These are phyloP conservation scores for Phlebiopsis gigantea DNA, from an alignment of 768 basidiomycete genomes.

Conservation along the genomic window DNA sequence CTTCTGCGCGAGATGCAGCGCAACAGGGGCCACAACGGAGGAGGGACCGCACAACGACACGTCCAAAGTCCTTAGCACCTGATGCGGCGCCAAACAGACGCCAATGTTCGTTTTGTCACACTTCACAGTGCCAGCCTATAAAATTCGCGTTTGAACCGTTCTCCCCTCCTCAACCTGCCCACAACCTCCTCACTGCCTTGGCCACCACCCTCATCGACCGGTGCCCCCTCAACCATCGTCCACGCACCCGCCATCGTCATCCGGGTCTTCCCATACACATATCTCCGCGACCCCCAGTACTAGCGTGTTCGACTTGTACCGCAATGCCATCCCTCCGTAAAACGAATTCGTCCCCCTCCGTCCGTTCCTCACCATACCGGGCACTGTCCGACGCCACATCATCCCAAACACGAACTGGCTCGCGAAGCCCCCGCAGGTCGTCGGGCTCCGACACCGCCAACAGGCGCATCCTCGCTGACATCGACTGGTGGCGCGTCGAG, in stretches of 20 bases:
- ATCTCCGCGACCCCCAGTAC: conserved; percentile 28
- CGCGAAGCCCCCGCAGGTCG: conserved; percentile 46
- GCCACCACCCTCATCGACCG: conserved; percentile 9
- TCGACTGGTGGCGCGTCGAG: conserved; percentile 83
- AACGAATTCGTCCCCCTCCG: conserved; percentile 62
- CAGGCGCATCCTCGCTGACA: conserved; percentile 76
- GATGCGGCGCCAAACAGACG: conserved; percentile 12
- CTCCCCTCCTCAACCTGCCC: conserved; percentile 9
- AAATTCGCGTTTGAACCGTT: conserved; percentile 12
- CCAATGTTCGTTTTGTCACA: conserved; percentile 14
- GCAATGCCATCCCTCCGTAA: conserved; percentile 81
- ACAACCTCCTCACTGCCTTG: conserved; percentile 13
- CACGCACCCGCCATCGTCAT: conserved; percentile 2
- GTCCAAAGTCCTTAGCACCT: background rate
- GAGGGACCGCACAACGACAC: background rate
- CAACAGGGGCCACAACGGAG: background rate
- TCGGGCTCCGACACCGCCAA: conserved; percentile 59
- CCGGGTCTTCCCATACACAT: conserved; percentile 16
- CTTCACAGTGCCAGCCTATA: conserved; percentile 26
- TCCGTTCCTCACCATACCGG: conserved; percentile 61
- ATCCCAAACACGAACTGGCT: conserved; percentile 31
- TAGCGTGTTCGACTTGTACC: conserved; percentile 18
- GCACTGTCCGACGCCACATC: conserved; percentile 29
- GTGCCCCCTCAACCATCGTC: conserved; percentile 11
- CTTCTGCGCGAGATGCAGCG: background rate